Evolutionary conservation across 2,329 filamentous ascomycete genomes (phyloP).

Genomic region (Didymella glomerata): DNA sequence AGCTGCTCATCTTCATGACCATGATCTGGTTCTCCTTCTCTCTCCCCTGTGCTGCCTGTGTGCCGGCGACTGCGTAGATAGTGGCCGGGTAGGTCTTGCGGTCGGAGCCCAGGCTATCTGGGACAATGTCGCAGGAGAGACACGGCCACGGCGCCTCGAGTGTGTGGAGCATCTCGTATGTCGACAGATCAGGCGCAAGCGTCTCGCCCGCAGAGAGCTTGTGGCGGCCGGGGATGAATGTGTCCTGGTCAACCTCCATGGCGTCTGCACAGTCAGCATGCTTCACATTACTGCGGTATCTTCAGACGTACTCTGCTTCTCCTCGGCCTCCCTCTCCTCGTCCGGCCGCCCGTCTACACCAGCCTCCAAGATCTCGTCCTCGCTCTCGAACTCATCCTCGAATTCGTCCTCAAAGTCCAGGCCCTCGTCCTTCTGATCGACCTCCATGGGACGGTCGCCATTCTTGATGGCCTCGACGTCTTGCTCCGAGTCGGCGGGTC

Average conservation of each 20-base stretch:
- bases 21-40: constrained; percentile 91
- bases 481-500: constrained; percentile 63
- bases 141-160: constrained; percentile 96
- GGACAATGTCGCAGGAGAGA: constrained; percentile 91
- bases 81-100: constrained; percentile 94
- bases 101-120: constrained; percentile 84
- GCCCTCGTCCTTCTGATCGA: constrained; percentile 57
- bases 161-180: constrained; percentile 97
- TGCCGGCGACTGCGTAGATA: constrained; percentile 93
- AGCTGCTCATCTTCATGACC: constrained; percentile 93
- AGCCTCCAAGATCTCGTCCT: constrained; percentile 92
- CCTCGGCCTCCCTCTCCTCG: constrained; percentile 89
- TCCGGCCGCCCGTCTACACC: constrained; percentile 93
- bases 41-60: constrained; percentile 80
- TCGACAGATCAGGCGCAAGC: constrained; percentile 87
- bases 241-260: constrained; percentile 94
- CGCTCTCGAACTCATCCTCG: constrained; percentile 88
- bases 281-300: not conserved
- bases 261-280: constrained; percentile 60
- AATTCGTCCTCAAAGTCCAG: constrained; percentile 95
- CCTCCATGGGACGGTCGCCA: constrained; percentile 65
- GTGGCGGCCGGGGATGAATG: constrained; percentile 94
- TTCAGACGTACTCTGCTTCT: constrained; percentile 68
- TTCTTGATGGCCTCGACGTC: constrained; percentile 65
- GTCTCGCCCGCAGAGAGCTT: constrained; percentile 92